Evolutionary conservation across 2,329 filamentous ascomycete genomes (phyloP).

Genomic region (Aspergillus nomiae): DNA sequence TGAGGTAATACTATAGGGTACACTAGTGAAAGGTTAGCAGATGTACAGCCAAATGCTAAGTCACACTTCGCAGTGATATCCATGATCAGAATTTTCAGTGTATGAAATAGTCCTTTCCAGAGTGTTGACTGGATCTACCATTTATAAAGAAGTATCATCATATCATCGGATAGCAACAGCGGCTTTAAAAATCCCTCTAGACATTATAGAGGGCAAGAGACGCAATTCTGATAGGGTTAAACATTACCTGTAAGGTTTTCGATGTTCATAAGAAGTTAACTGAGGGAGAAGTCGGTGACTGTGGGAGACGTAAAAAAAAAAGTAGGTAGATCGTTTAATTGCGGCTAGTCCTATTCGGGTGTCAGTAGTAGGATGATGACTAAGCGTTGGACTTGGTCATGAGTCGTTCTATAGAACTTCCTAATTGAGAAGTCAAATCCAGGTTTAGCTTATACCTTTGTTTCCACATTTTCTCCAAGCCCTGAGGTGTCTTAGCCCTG

Average conservation of each 20-base stretch:
- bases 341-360: not conserved
- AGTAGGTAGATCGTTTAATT: slow-evolving; percentile 8
- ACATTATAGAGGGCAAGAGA: not conserved
- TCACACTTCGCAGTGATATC: slow-evolving; percentile 5
- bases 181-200: not conserved
- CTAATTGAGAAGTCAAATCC: not conserved
- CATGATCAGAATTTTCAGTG: slow-evolving; percentile 45
- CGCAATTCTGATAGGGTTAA: not conserved
- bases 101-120: slow-evolving; percentile 41
- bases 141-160: slow-evolving; percentile 36
- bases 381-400: not conserved
- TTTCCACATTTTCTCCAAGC: too few relatives aligned
- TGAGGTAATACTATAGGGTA: not conserved
- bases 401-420: not conserved
- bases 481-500: too few relatives aligned
- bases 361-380: not conserved
- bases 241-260: not conserved
- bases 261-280: not conserved
- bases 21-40: not conserved
- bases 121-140: slow-evolving; percentile 33
- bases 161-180: slow-evolving; percentile 20
- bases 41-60: not conserved
- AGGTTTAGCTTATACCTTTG: not conserved
- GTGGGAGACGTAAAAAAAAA: not conserved
- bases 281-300: not conserved